Evolutionary conservation across 2,329 filamentous ascomycete species (phyloP), one percentile per base, ranked within the genome.

Genomic region (Gliomastix tumulicola): DNA sequence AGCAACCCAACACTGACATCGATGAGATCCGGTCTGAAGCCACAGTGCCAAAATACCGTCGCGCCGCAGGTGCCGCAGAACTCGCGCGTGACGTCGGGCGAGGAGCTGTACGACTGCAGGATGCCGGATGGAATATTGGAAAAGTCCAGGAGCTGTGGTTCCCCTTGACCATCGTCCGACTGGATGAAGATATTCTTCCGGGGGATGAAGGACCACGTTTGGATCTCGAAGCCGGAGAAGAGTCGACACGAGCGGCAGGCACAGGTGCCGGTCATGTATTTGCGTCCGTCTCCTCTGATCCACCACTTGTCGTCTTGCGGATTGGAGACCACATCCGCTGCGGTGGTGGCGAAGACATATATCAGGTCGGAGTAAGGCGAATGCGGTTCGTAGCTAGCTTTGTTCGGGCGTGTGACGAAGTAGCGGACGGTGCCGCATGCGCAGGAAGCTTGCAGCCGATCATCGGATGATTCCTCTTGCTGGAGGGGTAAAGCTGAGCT

Each of bases 201-300:
- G 1, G 78, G 77, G 1, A 84, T 59, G 48, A 84, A 86, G 0
- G 75, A 67, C 81, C 81, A 86, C 0, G 71, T 61, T 45, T 82
- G 72, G 32, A 84, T 69, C 38, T 83, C 76, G 44, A 76, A 79
- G 4, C 80, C 79, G 2, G 73, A 69, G 1, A 60, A 56, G 4
- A 78, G 59, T 6, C 80, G 74, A 50, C 82, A 87, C 3, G 75
- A 74, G 6, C 58, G 64, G 53, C 82, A 86, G 2, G 68, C 65
- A 47, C 80, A 84, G 7, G 71, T 66, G 2, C 76, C 75, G 3
- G 76, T 72, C 3, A 79, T 57, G 50, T 78, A 84, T 41, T 66
- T 74, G 6, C 57, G 66, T 50, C 65, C 45, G 18, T 43, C 44
- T 7, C 55, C 55, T 13, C 66, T 59, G n/a, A 82, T 60, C 68